Evolutionary conservation across 495 filamentous ascomycete species (phyloP), one percentile per base, ranked within the genome.

Genomic region (Daldinia decipiens): DNA sequence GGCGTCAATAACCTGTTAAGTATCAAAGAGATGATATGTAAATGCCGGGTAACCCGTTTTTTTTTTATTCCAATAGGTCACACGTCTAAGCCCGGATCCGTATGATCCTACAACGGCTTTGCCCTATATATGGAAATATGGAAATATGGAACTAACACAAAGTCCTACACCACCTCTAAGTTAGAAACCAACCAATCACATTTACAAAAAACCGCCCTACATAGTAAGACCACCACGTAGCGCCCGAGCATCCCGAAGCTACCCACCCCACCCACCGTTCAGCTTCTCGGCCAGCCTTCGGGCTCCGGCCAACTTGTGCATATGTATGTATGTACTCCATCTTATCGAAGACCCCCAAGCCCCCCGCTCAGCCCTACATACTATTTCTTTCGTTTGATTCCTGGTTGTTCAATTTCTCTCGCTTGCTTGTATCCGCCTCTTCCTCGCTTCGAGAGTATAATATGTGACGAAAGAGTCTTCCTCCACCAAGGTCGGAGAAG

Each of bases 311-410:
- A 65, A 36, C 19, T 24, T 47, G 19, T 21, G 19, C 9, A 31
- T 11, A 19, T 31, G 29, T 56, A 56, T 3, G 17, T 11, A 19
- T 31, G 29, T 56, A 56, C 17, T 54, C 27, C 29, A n/a, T 17
- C 27, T 31, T 27, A 12, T 34, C 53, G 8, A 34, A 53, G 26
- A 15, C 13, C 9, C 53, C 17, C 15, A 56, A 12, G 17, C 7
- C n/a, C 70, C 70, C 70, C 61, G 65, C 70, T 66, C 61, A 68
- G 70, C 65, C 70, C 62, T 66, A 69, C 61, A 0, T 31, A 56
- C 11, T 2, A 29, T 29, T 27, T 53, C 59, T 27, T 26, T 27
- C 47, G 26, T 56, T 39, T 51, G n/a, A 17, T 38, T 45, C n/a
- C 52, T n/a, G 38, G 11, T 62, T 27, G 11, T 39, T 62, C 17